Base-by-base conservation (phyloP, 306 rosid species). In the Echinosophora koreensis region DNA sequence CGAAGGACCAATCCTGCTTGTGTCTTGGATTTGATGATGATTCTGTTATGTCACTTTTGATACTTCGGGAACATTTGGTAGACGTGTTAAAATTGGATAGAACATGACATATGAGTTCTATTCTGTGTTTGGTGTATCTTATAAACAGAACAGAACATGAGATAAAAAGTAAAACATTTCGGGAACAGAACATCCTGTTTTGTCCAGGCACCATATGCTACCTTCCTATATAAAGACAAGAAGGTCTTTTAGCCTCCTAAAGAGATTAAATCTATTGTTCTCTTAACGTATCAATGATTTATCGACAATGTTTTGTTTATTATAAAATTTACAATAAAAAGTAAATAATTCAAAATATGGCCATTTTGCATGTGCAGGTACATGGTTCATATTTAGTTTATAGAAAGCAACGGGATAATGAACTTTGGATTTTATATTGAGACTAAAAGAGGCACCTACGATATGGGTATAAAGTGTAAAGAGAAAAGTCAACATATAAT, bases 221-320 rank as follows among this genome's bases (percentile, higher is more conserved):
- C 32, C 4, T 16, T 59, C 17, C 6, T 76, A 10, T n/a, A 3
- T 37, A 68, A 68, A 17, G 61, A 28, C 35, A 78, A 47, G 22
- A 1, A 55, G 86, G 75, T 28, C 62, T 67, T 39, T 49, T 39
- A 32, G 42, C 62, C 64, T 76, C 61, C 55, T 57, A 16, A 65
- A 57, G 59, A 52, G 18, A 60, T 69, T 8, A 39, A 22, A 28
- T 69, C 10, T 8, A n/a, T 60, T 49, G 22, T 69, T 30, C n/a
- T 69, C 74, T 58, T 35, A 17, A 39, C 4, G 13, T 56, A 17
- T 59, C 16, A 22, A 37, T 66, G 72, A 60, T 63, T 22, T 22
- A 22, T 22, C 22, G 12, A 44, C 41, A 46, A 78, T 16, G 12
- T 8, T 35, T 35, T 35, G 1, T 35, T 38, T 39, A 54, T 8